Percentiles rank a stretch among this genome's conserved stretches.
These are phyloP conservation scores for Stylosanthes scabra DNA, from an alignment of 331 rosid genomes.

Conservation along the genomic window DNA sequence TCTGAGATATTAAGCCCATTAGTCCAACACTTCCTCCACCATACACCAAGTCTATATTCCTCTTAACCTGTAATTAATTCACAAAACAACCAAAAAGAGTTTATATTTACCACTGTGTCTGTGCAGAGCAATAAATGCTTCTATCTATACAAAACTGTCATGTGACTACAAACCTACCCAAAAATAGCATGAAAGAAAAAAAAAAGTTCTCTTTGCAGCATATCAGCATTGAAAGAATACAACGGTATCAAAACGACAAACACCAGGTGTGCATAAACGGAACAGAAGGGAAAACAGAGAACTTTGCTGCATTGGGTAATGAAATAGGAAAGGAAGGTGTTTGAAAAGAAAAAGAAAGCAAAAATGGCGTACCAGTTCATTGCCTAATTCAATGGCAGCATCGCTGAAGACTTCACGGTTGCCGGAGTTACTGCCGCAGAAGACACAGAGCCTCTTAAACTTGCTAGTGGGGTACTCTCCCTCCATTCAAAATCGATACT, in stretches of 20 bases:
- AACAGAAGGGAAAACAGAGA: slow-evolving; percentile 26
- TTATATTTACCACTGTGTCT: not conserved
- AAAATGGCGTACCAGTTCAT: slow-evolving; percentile 72
- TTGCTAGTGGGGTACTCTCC: slow-evolving; percentile 61
- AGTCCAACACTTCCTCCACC: slow-evolving; percentile 96
- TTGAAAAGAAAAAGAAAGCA: too few species aligned
- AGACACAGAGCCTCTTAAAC: slow-evolving; percentile 83
- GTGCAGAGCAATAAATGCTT: slow-evolving; percentile 31
- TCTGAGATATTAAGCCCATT: slow-evolving; percentile 91
- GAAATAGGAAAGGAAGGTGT: slow-evolving; percentile 8
- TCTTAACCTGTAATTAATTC: slow-evolving; percentile 63
- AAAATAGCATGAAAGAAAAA: not conserved
- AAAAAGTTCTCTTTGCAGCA: slow-evolving; percentile 9
- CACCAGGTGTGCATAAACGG: slow-evolving; percentile 26
- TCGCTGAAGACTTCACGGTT: slow-evolving; percentile 78
- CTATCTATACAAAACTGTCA: not conserved
- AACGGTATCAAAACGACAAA: slow-evolving; percentile 33
- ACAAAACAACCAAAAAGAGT: not conserved
- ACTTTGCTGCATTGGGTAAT: not conserved
- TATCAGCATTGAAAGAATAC: slow-evolving; percentile 19
- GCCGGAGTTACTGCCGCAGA: slow-evolving; percentile 97
- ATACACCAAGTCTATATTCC: slow-evolving; percentile 89
- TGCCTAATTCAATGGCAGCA: slow-evolving; percentile 87
- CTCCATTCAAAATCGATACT: slow-evolving; percentile 67
- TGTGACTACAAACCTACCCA: slow-evolving; percentile 11